These are phyloP conservation scores for Entomortierella chlamydospora DNA, from an alignment of 192 early-diverging fungal genomes.

Conservation along the genomic window DNA sequence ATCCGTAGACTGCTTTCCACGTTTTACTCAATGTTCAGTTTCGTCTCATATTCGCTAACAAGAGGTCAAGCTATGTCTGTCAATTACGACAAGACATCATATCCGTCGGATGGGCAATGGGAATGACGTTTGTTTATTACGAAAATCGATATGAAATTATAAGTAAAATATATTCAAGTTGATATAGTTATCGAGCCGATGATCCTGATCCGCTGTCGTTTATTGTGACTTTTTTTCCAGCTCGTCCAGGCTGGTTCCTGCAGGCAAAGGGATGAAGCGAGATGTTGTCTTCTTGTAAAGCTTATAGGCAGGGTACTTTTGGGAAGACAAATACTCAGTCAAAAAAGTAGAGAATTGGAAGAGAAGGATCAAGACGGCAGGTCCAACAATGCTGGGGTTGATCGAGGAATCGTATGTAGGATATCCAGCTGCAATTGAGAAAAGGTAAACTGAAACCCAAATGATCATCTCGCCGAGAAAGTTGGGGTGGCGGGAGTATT, in stretches of 20 bases:
- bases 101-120: no score
- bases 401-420: constrained; percentile 22
- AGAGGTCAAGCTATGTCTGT: no score
- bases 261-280: constrained; percentile 66
- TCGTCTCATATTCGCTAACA: no score
- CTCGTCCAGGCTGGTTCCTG: constrained; percentile 24
- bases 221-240: constrained; percentile 38
- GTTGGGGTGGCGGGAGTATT: constrained; percentile 85
- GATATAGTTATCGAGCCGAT: no score
- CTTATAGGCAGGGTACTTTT: constrained; percentile 85
- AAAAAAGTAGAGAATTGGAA: constrained; percentile 74
- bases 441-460: constrained; percentile 73
- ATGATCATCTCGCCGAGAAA: constrained; percentile 82
- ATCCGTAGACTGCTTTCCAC: no score
- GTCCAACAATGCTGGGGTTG: constrained; percentile 64
- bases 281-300: constrained; percentile 72
- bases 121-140: no score
- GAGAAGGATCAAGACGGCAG: constrained; percentile 67
- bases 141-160: no score
- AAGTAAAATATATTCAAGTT: no score
- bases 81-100: no score
- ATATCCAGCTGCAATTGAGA: constrained; percentile 64
- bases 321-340: constrained; percentile 70
- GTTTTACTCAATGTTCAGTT: no score
- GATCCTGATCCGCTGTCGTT: no score